Evolutionary conservation across 2,329 filamentous ascomycete genomes (phyloP), one percentile per base, ranked within the genome.

Genomic region (Geosmithia putterillii): DNA sequence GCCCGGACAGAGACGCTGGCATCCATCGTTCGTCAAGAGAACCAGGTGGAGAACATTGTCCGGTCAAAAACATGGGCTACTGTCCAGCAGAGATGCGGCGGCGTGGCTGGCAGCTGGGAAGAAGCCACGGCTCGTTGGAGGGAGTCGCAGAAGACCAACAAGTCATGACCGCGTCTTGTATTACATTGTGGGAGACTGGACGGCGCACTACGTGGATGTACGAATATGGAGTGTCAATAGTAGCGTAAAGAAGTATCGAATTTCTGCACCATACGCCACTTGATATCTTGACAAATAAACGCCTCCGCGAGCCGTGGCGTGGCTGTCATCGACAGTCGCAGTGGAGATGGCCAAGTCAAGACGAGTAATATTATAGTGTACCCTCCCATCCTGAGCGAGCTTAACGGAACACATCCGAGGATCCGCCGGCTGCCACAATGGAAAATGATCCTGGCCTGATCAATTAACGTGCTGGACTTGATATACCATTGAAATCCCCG

Each of bases 31-130:
- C 72, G 83, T 51, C 83, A 85, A 57, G 86, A 94, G 65, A 74
- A 78, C 54, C 75, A 76, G 35, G 77, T 94, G 15, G 86, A 94
- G 64, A 73, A 69, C 45, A 92, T 94, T 44, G 76, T 98, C 42
- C 74, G 92, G 50, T 72, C 75, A 42, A 75, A 88, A 58, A 94
- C 85, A 1, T 96, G 92, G 90, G 71, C 73, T 1, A 59, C 94
- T 21, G 72, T 95, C 3, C 73, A 71, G 36, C 83, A 89, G 55
- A 73, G 87, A 51, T 96, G 92, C 57, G 75, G 69, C 9, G 74
- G 71, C 40, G 64, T 68, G 35, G 68, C 66, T 2, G 64, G 68
- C 37, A 70, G 66, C 15, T 86, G 81, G 73, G 79, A 88, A 54
- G 69, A 73, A 46, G 81, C 79, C 2, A 57, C 86, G 40, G 71